Evolutionary conservation across 2,329 filamentous ascomycete species (phyloP), one percentile per base, ranked within the genome.

Genomic region (Colletotrichum musae): DNA sequence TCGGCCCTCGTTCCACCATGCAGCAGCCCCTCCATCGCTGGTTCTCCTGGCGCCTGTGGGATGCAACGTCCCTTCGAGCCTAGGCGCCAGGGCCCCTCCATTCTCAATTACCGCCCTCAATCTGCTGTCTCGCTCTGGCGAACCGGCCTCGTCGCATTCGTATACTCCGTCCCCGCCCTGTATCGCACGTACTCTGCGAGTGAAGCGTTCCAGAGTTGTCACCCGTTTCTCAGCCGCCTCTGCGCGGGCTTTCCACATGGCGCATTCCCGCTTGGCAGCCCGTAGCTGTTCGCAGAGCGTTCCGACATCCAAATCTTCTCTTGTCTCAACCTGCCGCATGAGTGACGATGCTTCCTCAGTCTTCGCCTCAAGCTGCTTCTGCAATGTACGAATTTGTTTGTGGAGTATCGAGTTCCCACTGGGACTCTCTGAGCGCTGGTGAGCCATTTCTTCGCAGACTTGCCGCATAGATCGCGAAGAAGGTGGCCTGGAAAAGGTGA

Each of bases 191-290:
- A 83, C 48, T 26, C 77, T 76, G 15, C 75, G 69, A 4, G 80
- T 81, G 68, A 86, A 83, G 48, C 78, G 76, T 74, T 87, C 82
- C 68, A 87, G 83, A 26, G 84, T 81, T 4, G 81, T 80, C 18
- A 90, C 75, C 57, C 85, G 81, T 69, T 79, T 82, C 78, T 92
- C 89, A 0, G 88, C 88, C 4, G 82, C 80, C 73, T 88, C 83
- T 0, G 89, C 89, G 39, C 87, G 80, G 39, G 81, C 82, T 71
- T 81, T 85, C 89, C 89, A 92, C 70, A 79, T 81, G 36, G 78
- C 73, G 41, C 80, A 75, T 54, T 87, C 85, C 41, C 78, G 75
- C 58, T 80, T 82, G 4, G 81, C 76, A 21, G 79, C 77, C 21
- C 83, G 77, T 52, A 91, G 73, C 71, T 87, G 81, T 71, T 87